Evolutionary conservation across 2,329 filamentous ascomycete genomes (phyloP).

Genomic region (Verticillium alfalfae): DNA sequence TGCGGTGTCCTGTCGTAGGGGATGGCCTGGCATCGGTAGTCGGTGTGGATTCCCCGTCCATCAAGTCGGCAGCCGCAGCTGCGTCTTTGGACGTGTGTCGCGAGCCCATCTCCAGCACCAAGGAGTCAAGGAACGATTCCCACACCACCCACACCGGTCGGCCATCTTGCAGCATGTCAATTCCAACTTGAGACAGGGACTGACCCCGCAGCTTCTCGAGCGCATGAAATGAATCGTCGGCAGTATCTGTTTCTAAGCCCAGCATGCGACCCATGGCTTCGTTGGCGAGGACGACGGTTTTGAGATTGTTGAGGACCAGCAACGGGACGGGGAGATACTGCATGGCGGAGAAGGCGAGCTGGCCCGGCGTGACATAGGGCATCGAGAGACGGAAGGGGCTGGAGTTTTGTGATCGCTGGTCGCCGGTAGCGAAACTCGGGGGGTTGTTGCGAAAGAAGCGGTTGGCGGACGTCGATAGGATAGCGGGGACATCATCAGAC

Average conservation of each 20-base stretch:
- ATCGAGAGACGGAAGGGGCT: conserved; percentile 34
- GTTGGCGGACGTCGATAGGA: conserved; percentile 12
- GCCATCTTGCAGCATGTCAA: conserved; percentile 69
- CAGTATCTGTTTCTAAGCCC: conserved; percentile 43
- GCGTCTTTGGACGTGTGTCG: conserved; percentile 11
- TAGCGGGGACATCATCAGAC: background rate
- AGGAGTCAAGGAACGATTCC: conserved; percentile 52
- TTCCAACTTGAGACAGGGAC: conserved; percentile 62
- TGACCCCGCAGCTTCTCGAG: conserved; percentile 60
- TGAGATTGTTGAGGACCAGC: conserved; percentile 61
- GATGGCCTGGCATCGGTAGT: conserved; percentile 15
- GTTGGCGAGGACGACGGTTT: conserved; percentile 69
- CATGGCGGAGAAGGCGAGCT: conserved; percentile 61
- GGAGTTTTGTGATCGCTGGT: conserved; percentile 24
- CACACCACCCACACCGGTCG: conserved; percentile 53
- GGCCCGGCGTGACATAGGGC: conserved; percentile 41
- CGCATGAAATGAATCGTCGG: conserved; percentile 34
- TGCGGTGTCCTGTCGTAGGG: conserved; percentile 18
- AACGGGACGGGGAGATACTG: conserved; percentile 71
- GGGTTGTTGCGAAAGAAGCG: conserved; percentile 28
- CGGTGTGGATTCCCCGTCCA: conserved; percentile 28
- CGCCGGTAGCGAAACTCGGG: conserved; percentile 2
- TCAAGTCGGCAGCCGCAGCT: conserved; percentile 6
- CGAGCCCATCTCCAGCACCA: conserved; percentile 36
- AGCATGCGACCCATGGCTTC: conserved; percentile 69